phyloP scores from a whole-genome alignment of 176 grass and related monocot genomes.

The Panicum miliaceum region DNA sequence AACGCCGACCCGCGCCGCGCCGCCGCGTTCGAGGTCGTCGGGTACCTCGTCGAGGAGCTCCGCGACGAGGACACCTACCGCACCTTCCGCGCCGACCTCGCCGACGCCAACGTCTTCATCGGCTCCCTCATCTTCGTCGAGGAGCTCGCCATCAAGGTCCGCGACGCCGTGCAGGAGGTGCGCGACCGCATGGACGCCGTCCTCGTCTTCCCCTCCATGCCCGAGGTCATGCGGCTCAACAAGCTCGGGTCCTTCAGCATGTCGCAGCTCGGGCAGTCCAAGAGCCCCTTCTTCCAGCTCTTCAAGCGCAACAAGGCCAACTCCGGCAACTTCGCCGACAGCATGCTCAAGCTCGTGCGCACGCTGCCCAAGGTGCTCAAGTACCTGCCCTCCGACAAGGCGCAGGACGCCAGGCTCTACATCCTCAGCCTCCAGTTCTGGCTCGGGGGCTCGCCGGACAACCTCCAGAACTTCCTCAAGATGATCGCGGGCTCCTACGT shows the following conservation, averaged over 20 bases:
- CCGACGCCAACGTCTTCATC: conserved; percentile 92
- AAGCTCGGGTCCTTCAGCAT: conserved; percentile 99
- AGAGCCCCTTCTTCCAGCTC: conserved; percentile 99
- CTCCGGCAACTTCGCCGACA: conserved; percentile 82
- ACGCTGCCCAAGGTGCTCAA: conserved; percentile 99
- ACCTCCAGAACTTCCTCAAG: conserved; percentile 98
- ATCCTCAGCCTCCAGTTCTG: conserved; percentile 99
- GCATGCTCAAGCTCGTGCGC: conserved; percentile 98
- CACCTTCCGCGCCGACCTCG: conserved; percentile 81
- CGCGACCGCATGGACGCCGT: conserved; percentile 94
- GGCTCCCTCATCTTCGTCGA: conserved; percentile 99
- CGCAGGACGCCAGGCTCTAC: conserved; percentile 94
- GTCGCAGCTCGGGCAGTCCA: conserved; percentile 97
- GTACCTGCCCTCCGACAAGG: conserved; percentile 98
- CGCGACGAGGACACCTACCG: conserved; percentile 74
- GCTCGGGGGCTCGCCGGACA: conserved; percentile 94
- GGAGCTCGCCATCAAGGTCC: conserved; percentile 96
- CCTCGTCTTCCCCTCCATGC: conserved; percentile 98
- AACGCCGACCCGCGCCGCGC: conserved; percentile 67
- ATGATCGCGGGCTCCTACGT: conserved; percentile 89
- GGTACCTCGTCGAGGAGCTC: conserved; percentile 94
- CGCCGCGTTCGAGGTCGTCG: conserved; percentile 85
- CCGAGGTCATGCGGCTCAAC: conserved; percentile 98
- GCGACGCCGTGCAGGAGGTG: conserved; percentile 69
- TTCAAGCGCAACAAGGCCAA: conserved; percentile 96